Evolutionary conservation across 192 early-diverging fungal genomes (phyloP), one percentile per base, ranked within the genome.

Genomic region (Umbelopsis sp.): DNA sequence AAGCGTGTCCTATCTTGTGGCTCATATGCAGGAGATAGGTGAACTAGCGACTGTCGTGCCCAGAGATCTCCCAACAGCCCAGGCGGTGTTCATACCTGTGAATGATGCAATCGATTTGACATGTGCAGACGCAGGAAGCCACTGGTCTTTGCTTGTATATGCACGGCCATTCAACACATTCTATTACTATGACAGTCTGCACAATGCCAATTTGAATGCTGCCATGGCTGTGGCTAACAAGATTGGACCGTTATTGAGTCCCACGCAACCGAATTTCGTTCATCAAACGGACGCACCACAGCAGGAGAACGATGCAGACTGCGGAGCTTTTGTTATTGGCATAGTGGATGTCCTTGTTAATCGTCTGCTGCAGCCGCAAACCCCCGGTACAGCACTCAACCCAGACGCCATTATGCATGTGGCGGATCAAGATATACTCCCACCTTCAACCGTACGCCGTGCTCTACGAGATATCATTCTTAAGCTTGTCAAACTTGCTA

Each of bases 61-160:
- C 1, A 41, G 54, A 6, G 32, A 52, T 29, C 53, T 75, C 0
- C 43, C 69, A 36, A 4, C 56, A 70, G 22, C 45, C 3, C 45
- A 41, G 22, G 73, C 53, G 0, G 50, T 75, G 14, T 75, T 75
- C 49, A 75, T 75, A 12, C 73, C 73, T 7, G 41, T 75, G 6
- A 75, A 75, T 24, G 73, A 75, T 32, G 73, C 68, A 12, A 26
- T 31, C 5, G 31, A 62, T 52, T 44, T 67, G 11, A 21, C 51
- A 20, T 24, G 26, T 22, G 68, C 73, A 4, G 49, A 75, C n/a
- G 65, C 68, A 43, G 73, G 73, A 31, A 49, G 68, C 26, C 73
- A 75, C 44, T 75, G 73, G 73, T 75, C 73, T 29, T 45, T 75
- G 0, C 56, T 75, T 29, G 73, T 75, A 1, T 75, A 70, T 52